A percentile compares a stretch with the other conserved stretches of the same genome.
phyloP scores from a whole-genome alignment of 1,284 basidiomycete genomes.

The Sporisorium sorghi region DNA sequence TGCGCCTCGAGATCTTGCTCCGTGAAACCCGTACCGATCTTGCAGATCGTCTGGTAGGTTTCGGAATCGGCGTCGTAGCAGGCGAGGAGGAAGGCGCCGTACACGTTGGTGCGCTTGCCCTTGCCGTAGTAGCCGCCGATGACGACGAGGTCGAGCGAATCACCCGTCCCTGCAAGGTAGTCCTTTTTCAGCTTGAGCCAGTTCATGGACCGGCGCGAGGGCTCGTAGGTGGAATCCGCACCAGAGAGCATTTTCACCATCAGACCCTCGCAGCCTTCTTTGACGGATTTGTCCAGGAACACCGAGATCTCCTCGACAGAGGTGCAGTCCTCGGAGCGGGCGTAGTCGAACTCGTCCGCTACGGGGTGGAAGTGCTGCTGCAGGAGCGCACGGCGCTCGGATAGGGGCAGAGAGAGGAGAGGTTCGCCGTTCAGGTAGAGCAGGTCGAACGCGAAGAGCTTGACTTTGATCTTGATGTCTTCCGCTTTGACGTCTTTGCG shows the following conservation, averaged over 20 bases:
- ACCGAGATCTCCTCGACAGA: conserved; percentile 92
- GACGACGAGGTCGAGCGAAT: conserved; percentile 96
- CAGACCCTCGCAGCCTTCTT: conserved; percentile 96
- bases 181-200: conserved; percentile 83
- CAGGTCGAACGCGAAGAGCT: conserved; percentile 94
- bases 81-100: conserved; percentile 66
- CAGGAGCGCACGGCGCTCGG: conserved; percentile 79
- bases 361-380: conserved; percentile 84
- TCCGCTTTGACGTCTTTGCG: conserved; percentile 97
- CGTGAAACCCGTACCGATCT: conserved; percentile 97
- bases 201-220: conserved; percentile 91
- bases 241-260: conserved; percentile 98
- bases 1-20: conserved; percentile 85
- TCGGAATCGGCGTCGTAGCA: conserved; percentile 67
- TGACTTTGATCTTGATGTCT: conserved; percentile 94
- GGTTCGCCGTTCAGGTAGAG: conserved; percentile 89
- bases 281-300: conserved; percentile 95
- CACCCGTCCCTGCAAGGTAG: conserved; percentile 87
- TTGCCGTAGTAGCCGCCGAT: conserved; percentile 97
- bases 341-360: conserved; percentile 90
- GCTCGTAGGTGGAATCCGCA: conserved; percentile 91
- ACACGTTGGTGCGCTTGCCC: conserved; percentile 84
- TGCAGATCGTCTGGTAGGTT: conserved; percentile 75
- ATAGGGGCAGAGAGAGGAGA: conserved; percentile 32
- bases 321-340: conserved; percentile 87